These are phyloP conservation scores for Oryza coarctata DNA, from an alignment of 176 grass and related monocot species.

Conservation along the genomic window DNA sequence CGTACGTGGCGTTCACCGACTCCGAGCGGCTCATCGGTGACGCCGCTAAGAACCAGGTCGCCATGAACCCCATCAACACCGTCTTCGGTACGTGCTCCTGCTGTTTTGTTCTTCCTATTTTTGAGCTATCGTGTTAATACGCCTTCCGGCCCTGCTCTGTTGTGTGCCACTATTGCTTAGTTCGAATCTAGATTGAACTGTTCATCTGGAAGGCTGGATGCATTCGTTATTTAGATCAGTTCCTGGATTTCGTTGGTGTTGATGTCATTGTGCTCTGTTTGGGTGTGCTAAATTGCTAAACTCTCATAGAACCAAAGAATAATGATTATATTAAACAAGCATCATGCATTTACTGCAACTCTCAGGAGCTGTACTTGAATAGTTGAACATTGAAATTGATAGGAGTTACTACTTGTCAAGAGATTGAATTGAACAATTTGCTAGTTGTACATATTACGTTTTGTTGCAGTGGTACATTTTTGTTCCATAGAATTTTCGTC, in stretches of 20 bases:
- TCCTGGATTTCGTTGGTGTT: neutral
- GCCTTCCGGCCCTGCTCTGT: too few relatives aligned
- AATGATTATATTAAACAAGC: neutral
- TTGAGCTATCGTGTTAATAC: neutral
- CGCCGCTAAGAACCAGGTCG: slow-evolving; percentile 92
- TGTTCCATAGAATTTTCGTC: too few relatives aligned
- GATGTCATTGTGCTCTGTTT: neutral
- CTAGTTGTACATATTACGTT: neutral
- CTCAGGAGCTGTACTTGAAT: neutral
- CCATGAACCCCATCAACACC: slow-evolving; percentile 94
- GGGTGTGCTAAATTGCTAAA: neutral
- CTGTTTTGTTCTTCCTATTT: neutral
- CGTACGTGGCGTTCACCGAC: slow-evolving; percentile 76
- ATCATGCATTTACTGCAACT: neutral
- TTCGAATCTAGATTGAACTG: neutral
- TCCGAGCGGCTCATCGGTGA: slow-evolving; percentile 85
- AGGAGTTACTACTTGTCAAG: neutral
- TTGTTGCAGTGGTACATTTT: neutral
- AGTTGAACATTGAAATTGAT: neutral
- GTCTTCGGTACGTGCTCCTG: slow-evolving; percentile 64
- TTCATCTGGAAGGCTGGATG: neutral
- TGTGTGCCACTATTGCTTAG: too few relatives aligned
- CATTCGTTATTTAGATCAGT: neutral
- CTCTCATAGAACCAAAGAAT: neutral
- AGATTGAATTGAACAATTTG: neutral